Base-by-base conservation (phyloP, 805 yeast species). In the Nadsonia fulvescens region DNA sequence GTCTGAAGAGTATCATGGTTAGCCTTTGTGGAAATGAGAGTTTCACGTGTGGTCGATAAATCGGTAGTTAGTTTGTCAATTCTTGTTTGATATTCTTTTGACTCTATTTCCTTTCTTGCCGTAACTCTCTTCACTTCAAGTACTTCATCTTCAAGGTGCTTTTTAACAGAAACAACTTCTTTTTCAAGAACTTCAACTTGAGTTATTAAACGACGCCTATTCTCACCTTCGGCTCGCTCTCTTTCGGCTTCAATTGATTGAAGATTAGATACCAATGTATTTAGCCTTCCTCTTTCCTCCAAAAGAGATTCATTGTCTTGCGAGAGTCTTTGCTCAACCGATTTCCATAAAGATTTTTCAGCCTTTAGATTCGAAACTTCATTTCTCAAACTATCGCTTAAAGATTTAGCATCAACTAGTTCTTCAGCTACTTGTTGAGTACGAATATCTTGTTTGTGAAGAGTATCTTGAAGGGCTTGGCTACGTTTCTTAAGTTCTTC, bases 231-330 rank as follows among this genome's bases (percentile, higher is more conserved):
- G 5, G 65, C 51, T 1, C 47, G 36, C 26, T 72, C 75, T 28
- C 82, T 58, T 41, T 77, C 83, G 27, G 57, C 57, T 30, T 68
- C 66, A 20, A 67, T 42, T 2, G 67, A 40, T 45, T 77, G 86
- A 23, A 78, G 49, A 37, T 63, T 72, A 5, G 62, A 45, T 6
- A 76, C 58, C 31, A 70, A 53, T 3, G 64, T 58, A 36, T 62
- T 70, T 20, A 78, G 50, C 27, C 66, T 59, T 5, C 60, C 46
- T 37, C 66, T 69, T 40, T 81, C 93, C 3, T 59, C 58, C 23
- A 58, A 50, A 29, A 76, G 47, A 15, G 55, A 60, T 5, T 51
- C 48, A 21, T 69, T 57, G 33, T 75, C 79, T 8, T 51, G 49
- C 16, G 59, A 51, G 15, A 76, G 44, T 7, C 73, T 52, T 10